Base-by-base conservation (phyloP, 2,329 filamentous ascomycete genomes). In the Zalaria obscura region DNA sequence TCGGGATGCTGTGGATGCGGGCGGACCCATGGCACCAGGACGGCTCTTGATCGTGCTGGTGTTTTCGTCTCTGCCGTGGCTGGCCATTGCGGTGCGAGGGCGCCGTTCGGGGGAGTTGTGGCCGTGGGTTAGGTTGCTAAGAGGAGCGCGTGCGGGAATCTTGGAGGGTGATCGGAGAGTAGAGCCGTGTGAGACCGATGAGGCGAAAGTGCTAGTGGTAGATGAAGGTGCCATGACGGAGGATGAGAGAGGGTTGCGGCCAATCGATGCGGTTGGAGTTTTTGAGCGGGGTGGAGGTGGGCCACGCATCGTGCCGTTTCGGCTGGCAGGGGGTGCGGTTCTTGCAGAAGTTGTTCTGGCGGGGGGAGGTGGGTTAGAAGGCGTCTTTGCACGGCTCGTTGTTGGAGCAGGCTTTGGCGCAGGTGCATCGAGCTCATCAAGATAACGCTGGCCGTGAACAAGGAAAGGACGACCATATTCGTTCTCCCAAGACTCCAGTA, bases 381-480 rank as follows among this genome's bases (percentile, higher is more conserved):
- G 85, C 5, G 85, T 91, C 64, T 88, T 94, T 18, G 83, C 76
- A 48, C 77, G 68, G 2, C 78, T 68, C 9, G 39, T 35, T n/a
- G 29, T n/a, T 32, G 29, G 7, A 8, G 36, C 36, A 10, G 43
- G 54, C 52, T 55, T 43, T 50, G 52, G 33, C 49, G 80, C 78
- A 9, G 75, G 69, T 7, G 69, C 72, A 39, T 86, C 81, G n/a
- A 96, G 65, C 44, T 81, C 75, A 48, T 96, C 87, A 31, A 98
- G 70, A 56, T 95, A 98, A 49, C 85, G 75, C 55, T 94, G 83
- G 27, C 91, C 91, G 50, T 91, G 86, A 9, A 98, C 88, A 36
- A 93, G 69, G 69, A 98, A 98, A 3, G 88, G 85, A 7, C 87
- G 78, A 3, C 87, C 89, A 58, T 89, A 95, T 56, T 96, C 91